phyloP scores from a whole-genome alignment of 306 rosid species.

The Vigna angularis region DNA sequence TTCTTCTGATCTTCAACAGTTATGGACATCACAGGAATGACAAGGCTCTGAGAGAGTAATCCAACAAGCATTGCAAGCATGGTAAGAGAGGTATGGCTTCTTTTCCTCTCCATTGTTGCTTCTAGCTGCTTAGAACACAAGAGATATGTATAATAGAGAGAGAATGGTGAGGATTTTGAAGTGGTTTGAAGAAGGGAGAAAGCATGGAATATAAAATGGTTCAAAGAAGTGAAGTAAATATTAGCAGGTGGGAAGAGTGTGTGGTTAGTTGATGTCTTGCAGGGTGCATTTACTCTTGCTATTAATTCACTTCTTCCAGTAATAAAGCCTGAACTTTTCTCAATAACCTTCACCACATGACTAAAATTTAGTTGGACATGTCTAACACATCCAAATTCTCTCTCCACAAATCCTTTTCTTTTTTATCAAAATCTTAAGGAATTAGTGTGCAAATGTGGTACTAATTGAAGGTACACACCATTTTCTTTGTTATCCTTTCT shows the following conservation, averaged over 20 bases:
- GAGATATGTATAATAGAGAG: neutral
- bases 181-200: constrained; percentile 44
- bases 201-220: constrained; percentile 57
- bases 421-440: neutral
- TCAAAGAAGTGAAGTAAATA: constrained; percentile 65
- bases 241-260: constrained; percentile 69
- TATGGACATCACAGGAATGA: constrained; percentile 60
- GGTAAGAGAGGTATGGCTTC: constrained; percentile 52
- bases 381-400: neutral
- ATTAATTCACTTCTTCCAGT: constrained; percentile 49
- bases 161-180: constrained; percentile 39
- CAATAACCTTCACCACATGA: constrained; percentile 1
- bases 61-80: constrained; percentile 53
- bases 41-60: constrained; percentile 66
- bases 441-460: constrained; percentile 4
- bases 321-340: constrained; percentile 24
- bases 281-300: constrained; percentile 74
- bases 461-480: neutral
- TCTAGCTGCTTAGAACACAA: constrained; percentile 34
- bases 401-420: neutral
- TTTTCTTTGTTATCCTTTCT: constrained; percentile 11
- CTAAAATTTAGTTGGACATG: neutral
- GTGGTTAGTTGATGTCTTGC: constrained; percentile 76
- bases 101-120: constrained; percentile 52
- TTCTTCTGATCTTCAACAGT: constrained; percentile 73